Conservation (phyloP, 2,329 filamentous ascomycete species). For the Samsoniella hepiali region DNA sequence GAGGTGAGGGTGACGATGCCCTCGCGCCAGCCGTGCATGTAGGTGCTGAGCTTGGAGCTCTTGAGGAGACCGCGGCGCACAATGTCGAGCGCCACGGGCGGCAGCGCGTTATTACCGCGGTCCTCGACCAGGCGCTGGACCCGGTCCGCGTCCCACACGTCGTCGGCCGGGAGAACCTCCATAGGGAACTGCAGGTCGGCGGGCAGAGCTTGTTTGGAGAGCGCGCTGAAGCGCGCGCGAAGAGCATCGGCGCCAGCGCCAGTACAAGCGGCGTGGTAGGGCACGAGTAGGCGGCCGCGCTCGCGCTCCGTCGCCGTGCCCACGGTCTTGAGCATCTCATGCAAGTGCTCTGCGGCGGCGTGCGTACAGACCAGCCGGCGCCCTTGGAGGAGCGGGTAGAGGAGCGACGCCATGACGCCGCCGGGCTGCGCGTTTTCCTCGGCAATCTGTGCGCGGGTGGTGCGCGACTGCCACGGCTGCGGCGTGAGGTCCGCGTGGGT, state of each 20-base stretch:
- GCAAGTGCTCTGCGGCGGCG: conserved; percentile 39
- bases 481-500: conserved; percentile 35
- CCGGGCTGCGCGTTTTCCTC: conserved; percentile 31
- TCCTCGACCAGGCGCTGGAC: conserved; percentile 27
- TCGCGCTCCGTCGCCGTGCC: conserved; percentile 37
- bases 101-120: conserved; percentile 25
- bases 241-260: conserved; percentile 10
- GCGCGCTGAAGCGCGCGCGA: conserved; percentile 30
- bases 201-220: conserved; percentile 33
- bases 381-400: conserved; percentile 35
- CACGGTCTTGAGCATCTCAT: conserved; percentile 34
- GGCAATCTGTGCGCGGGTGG: conserved; percentile 34
- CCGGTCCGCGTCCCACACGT: conserved; percentile 26
- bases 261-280: conserved; percentile 23
- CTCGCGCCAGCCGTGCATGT: conserved; percentile 39
- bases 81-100: conserved; percentile 34
- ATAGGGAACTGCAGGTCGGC: conserved; percentile 34
- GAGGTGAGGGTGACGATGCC: conserved; percentile 37
- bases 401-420: conserved; percentile 33
- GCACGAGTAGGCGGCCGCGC: conserved; percentile 34
- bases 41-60: conserved; percentile 38
- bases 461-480: conserved; percentile 33
- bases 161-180: conserved; percentile 25
- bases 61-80: conserved; percentile 32
- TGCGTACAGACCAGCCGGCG: conserved; percentile 37